Base-by-base conservation (phyloP, 2,329 filamentous ascomycete genomes). In the Raffaelea albimanens region DNA sequence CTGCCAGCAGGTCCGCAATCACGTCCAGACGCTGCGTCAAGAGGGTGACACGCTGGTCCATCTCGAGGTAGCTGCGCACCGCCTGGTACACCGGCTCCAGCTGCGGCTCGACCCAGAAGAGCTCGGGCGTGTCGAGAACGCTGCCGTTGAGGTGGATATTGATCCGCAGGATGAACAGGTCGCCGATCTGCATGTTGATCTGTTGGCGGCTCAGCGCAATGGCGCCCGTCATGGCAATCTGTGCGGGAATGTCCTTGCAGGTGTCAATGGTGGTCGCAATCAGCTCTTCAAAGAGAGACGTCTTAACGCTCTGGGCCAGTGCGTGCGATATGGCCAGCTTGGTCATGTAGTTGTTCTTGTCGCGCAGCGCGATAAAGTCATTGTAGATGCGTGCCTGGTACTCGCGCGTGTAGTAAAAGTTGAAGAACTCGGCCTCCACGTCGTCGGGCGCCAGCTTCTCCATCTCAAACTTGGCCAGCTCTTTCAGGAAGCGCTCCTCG, bases 361-460 rank as follows among this genome's bases (percentile, higher is more conserved):
- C 91, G 43, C 90, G 78, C 51, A 98, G 68, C 2, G 87, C 93
- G 65, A 98, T 98, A 59, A 98, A 98, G 67, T 98, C 93, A 66
- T 98, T 98, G 76, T 98, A 98, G 64, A 98, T 98, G 45, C 93
- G 84, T 20, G 93, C 88, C 67, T 98, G 94, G 63, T 98, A 98
- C 62, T 97, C 91, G 58, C 86, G 80, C 3, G 93, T 97, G 69
- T 98, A 97, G 71, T 98, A 98, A 65, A 97, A 98, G 64, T 98
- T 98, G 75, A 98, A 98, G 60, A 91, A 88, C 65, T 98, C 93
- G 42, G 89, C 87, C 68, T 98, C 91, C 25, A 95, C 83, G 57
- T 95, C 88, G 60, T 95, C 90, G 11, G 84, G 79, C 22, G 82
- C 82, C 43, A 97, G 75, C 64, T 95, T 95, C 61, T 95, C 91